Base-by-base conservation (phyloP, 495 filamentous ascomycete genomes). In the Penicillium daleae region DNA sequence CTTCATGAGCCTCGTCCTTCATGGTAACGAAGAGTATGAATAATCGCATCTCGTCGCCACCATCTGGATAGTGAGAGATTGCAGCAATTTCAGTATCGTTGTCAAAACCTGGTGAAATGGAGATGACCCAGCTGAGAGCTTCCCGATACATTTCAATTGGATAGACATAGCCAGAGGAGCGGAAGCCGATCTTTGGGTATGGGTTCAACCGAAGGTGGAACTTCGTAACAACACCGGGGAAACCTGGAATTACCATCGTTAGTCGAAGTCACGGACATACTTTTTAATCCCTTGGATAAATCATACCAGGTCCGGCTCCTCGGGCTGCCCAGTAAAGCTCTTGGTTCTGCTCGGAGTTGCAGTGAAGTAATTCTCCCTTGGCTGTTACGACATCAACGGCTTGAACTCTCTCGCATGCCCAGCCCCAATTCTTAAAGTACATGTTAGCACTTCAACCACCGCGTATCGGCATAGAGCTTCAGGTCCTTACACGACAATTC, bases 311-410 rank as follows among this genome's bases (percentile, higher is more conserved):
- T 19, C 83, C 83, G 10, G 82, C 78, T 22, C 83, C 83, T 22
- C 80, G 70, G 13, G 79, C 79, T 15, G 79, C 78, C 79, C 80
- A 85, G 55, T 81, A 81, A 0, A 85, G 74, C 21, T 84, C 83
- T 7, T 54, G 29, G 52, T 85, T 77, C 58, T 80, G 70, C 7
- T 72, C 56, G n/a, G 67, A 50, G 62, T 72, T 75, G 65, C 79
- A 80, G 57, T 64, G 61, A 39, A 64, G 39, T 32, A 74, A 42
- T 22, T 77, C 60, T 0, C 76, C 82, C 12, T 75, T 62, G 2
- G 77, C 78, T 5, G 82, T 83, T 0, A 85, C 81, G 1, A 83
- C 78, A 59, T 85, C 82, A 26, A 86, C 65, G 4, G 71, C 79
- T 3, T 68, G 52, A 3, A 86, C 71, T 57, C 74, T 59, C 62